phyloP scores from a whole-genome alignment of 2,329 filamentous ascomycete genomes.

The Exophiala sp. region DNA sequence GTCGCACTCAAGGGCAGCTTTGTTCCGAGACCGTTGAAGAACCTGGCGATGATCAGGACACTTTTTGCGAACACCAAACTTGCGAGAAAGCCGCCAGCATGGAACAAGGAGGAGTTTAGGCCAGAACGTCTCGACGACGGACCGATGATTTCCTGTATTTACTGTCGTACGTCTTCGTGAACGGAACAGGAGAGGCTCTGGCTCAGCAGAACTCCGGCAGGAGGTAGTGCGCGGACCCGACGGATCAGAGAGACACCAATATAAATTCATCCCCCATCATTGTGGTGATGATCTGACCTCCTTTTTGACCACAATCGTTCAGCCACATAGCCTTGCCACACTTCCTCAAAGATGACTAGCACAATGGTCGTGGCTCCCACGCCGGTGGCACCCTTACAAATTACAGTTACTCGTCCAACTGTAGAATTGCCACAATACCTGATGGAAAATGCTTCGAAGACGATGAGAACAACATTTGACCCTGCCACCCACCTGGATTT shows the following conservation, averaged over 20 bases:
- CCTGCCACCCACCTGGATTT: conserved; percentile 11
- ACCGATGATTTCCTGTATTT: not conserved
- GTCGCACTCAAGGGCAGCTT: too few species aligned
- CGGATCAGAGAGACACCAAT: not conserved
- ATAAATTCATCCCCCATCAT: not conserved
- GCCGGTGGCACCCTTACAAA: not conserved
- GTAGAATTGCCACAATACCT: not conserved
- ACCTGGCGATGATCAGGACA: too few species aligned
- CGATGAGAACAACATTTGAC: conserved; percentile 5
- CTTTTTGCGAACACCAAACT: too few species aligned
- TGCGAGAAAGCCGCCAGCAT: too few species aligned
- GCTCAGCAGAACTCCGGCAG: not conserved
- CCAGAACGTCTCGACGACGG: too few species aligned
- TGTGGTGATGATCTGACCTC: not conserved
- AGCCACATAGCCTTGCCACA: not conserved
- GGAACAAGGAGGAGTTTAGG: too few species aligned
- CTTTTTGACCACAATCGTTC: not conserved
- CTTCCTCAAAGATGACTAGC: not conserved
- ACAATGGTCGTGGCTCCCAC: not conserved
- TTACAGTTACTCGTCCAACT: not conserved
- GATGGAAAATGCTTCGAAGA: not conserved
- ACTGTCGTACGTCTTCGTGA: not conserved
- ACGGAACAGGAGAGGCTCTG: not conserved
- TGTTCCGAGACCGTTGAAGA: too few species aligned
- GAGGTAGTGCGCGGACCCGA: not conserved